Base-by-base conservation (phyloP, 805 yeast species). In the Sporopachydermia lactativora region DNA sequence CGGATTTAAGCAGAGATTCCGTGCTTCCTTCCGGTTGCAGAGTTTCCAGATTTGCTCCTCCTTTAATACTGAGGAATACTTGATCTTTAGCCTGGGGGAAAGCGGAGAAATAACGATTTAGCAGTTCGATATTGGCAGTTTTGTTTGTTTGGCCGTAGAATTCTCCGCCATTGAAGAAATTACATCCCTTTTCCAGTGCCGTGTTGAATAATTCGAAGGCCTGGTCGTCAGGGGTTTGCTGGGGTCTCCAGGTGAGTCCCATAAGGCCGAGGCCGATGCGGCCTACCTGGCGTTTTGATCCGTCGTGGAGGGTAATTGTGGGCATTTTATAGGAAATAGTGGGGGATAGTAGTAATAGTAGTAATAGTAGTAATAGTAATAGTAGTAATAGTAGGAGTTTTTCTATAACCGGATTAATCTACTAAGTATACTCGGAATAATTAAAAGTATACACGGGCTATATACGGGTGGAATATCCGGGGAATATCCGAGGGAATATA, bases 171-270 rank as follows among this genome's bases (percentile, higher is more conserved):
- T 83, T 83, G 57, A 81, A 61, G 43, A 79, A 68, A 6, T 58
- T 59, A 57, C 72, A 63, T 45, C 75, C 65, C 44, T 55, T 51
- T 58, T 65, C 62, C 19, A 73, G 54, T 18, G 80, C 77, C 28
- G 64, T 60, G 42, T 72, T 66, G 54, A 85, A 62, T 2, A 72
- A 59, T 6, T 60, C 71, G 44, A 75, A 63, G 2, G 81, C 75
- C 41, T 65, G 62, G 15, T 68, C 74, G 40, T 66, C 55, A 4
- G 79, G 68, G 24, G 70, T 57, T 24, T 83, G 84, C 0, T 50
- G 54, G 0, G 77, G 71, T 34, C 68, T 66, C 83, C 82, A 75
- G 1, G 95, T 81, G 55, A 82, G 65, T 42, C 80, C 72, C 95
- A 86, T 83, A 46, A 84, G 67, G 37, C 96, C 95, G 48, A 71